Percentiles rank a stretch among this genome's conserved stretches.
These are phyloP conservation scores for Barnettozyma siamensis DNA, from an alignment of 805 yeast species.

Conservation along the genomic window DNA sequence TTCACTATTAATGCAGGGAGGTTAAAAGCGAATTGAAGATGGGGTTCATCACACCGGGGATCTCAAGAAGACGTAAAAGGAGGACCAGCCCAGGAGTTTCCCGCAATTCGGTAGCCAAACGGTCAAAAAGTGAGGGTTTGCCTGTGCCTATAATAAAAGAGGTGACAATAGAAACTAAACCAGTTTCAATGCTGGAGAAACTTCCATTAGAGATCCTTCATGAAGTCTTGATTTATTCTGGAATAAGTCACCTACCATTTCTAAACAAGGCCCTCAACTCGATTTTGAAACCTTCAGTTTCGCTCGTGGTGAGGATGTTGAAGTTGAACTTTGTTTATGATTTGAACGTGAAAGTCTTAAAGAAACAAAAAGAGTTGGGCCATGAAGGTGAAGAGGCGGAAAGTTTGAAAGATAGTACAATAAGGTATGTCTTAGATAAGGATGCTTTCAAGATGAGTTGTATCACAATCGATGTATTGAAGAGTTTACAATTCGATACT, in stretches of 20 bases:
- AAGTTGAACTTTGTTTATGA: conserved; percentile 14
- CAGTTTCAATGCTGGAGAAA: conserved; percentile 3
- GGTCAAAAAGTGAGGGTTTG: background rate
- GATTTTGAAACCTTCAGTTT: conserved; percentile 23
- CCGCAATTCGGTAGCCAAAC: background rate
- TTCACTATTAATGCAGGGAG: background rate
- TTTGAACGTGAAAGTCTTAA: conserved; percentile 8
- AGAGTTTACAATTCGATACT: conserved; percentile 20
- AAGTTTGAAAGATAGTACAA: conserved; percentile 1
- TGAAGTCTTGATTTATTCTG: conserved; percentile 34
- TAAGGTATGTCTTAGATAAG: conserved; percentile 16
- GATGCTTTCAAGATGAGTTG: conserved; percentile 20
- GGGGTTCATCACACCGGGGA: conserved; percentile 8
- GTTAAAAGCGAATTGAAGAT: background rate
- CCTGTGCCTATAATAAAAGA: background rate
- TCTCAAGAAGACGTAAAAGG: background rate
- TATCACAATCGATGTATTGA: conserved; percentile 22
- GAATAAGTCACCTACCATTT: conserved; percentile 32
- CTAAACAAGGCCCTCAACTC: conserved; percentile 27
- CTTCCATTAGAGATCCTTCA: conserved; percentile 41
- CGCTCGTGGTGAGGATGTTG: conserved; percentile 19
- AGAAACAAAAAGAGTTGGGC: background rate
- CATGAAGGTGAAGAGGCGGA: background rate
- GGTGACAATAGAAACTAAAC: background rate
- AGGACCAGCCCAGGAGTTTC: background rate